Evolutionary conservation across 192 early-diverging fungal genomes (phyloP).

Genomic region (Powellomyces hirtus): DNA sequence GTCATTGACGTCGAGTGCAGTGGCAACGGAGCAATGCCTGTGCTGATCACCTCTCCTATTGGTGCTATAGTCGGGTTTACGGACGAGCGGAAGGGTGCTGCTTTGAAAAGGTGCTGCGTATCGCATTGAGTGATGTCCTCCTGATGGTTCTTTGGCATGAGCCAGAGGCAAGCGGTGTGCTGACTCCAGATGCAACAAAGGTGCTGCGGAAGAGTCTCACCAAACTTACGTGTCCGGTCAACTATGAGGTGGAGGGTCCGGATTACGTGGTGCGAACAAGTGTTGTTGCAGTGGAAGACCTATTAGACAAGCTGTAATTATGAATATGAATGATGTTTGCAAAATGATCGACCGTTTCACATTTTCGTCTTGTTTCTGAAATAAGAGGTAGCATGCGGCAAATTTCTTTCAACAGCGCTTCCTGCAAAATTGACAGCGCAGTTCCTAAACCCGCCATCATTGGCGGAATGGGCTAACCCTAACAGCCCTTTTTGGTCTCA

Average conservation of each 20-base stretch:
- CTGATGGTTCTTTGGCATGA: neutral
- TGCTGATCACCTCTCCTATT: neutral
- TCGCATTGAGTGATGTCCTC: neutral
- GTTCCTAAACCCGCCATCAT: no score
- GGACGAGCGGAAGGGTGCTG: neutral
- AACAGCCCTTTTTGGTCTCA: no score
- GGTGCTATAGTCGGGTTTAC: conserved; percentile 1
- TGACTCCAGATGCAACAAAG: conserved; percentile 6
- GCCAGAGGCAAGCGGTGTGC: neutral
- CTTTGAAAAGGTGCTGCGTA: conserved; percentile 6
- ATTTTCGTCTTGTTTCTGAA: neutral
- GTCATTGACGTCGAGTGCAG: neutral
- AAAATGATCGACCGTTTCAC: neutral
- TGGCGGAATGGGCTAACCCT: no score
- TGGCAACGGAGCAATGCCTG: neutral
- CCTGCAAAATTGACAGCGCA: no score
- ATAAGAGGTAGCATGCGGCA: no score
- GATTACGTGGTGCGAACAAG: neutral
- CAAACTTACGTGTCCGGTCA: conserved; percentile 3
- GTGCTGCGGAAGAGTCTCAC: conserved; percentile 11
- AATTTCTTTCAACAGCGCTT: no score
- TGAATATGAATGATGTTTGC: neutral
- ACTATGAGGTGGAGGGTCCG: neutral
- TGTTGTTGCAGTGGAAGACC: neutral
- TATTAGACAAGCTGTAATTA: neutral